Conservation (phyloP, 75 land plant genomes). For the Selaginella tamariscina region DNA sequence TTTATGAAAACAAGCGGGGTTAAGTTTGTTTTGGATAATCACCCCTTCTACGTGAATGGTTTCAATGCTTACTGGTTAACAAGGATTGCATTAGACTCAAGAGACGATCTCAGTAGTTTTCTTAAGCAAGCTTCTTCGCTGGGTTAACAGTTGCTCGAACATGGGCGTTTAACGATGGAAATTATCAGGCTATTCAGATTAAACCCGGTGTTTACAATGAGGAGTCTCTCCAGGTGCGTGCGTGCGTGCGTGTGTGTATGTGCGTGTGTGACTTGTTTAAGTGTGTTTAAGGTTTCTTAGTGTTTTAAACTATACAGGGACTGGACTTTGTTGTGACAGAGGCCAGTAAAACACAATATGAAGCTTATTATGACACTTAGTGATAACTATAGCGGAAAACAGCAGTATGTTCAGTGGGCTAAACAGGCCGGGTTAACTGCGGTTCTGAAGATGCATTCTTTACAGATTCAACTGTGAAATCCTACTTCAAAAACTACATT, state of each 20-base stretch:
- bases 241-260: not conserved
- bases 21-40: not conserved
- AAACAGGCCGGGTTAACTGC: not conserved
- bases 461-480: not conserved
- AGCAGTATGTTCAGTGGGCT: not conserved
- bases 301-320: constrained; percentile 26
- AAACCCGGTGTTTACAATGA: constrained; percentile 4
- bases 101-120: constrained; percentile 1
- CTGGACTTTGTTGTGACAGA: constrained; percentile 64
- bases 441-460: not conserved
- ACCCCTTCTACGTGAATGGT: constrained; percentile 4
- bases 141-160: constrained; percentile 5
- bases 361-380: constrained; percentile 43
- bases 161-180: constrained; percentile 3
- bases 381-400: constrained; percentile 17
- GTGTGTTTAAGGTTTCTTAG: not conserved
- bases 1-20: not conserved
- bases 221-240: not conserved
- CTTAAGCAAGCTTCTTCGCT: not conserved
- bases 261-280: not conserved
- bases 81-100: not conserved
- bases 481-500: not conserved
- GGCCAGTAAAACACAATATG: constrained; percentile 35
- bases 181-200: not conserved
- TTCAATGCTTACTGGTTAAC: constrained; percentile 10